Conservation (phyloP, 306 rosid genomes). For the Acacia confusa region DNA sequence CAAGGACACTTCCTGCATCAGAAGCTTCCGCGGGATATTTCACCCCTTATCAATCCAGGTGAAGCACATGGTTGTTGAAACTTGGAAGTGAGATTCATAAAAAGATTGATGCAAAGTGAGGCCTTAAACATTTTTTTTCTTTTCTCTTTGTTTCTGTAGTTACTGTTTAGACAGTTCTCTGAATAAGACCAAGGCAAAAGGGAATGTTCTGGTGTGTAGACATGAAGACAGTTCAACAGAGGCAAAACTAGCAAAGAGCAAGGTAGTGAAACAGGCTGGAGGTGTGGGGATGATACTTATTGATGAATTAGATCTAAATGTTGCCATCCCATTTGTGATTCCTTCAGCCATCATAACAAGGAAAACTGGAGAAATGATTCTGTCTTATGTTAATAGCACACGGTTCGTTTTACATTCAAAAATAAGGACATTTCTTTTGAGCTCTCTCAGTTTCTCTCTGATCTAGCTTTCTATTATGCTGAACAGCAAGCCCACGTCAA, state of each 20-base stretch:
- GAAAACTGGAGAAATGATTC: conserved; percentile 49
- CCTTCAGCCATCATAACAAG: conserved; percentile 80
- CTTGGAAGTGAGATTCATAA: conserved; percentile 27
- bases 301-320: conserved; percentile 61
- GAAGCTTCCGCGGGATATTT: conserved; percentile 73
- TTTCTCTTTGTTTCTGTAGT: conserved; percentile 42
- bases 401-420: conserved; percentile 41
- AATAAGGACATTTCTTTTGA: conserved; percentile 19
- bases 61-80: conserved; percentile 72
- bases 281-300: conserved; percentile 83
- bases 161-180: conserved; percentile 81
- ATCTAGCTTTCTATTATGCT: conserved; percentile 14
- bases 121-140: conserved; percentile 27
- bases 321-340: conserved; percentile 70
- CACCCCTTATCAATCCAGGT: conserved; percentile 96
- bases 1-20: conserved; percentile 68
- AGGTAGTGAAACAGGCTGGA: conserved; percentile 68
- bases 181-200: conserved; percentile 67
- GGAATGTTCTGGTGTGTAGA: conserved; percentile 78
- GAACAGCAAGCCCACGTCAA: conserved; percentile 55
- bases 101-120: conserved; percentile 5
- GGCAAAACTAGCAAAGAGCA: conserved; percentile 71
- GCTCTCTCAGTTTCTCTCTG: conserved; percentile 17
- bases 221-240: conserved; percentile 69
- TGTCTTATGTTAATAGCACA: conserved; percentile 52